Conservation (phyloP, 805 yeast genomes). For the Ogataea populi-albae region DNA sequence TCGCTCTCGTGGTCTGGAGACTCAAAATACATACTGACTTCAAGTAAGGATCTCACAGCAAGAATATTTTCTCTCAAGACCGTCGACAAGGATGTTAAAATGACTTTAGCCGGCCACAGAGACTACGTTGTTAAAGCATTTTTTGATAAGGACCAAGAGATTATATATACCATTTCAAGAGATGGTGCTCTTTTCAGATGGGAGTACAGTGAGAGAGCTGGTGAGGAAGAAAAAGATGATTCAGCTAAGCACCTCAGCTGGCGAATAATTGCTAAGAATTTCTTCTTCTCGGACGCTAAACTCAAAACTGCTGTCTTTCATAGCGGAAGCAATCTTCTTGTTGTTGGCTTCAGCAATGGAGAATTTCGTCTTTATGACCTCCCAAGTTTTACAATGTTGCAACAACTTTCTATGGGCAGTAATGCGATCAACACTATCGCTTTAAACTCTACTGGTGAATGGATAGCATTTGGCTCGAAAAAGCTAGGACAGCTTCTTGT, state of each 20-base stretch:
- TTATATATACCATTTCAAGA: slow-evolving; percentile 84
- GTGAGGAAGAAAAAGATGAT: slow-evolving; percentile 44
- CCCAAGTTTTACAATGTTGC: slow-evolving; percentile 75
- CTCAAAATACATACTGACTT: slow-evolving; percentile 79
- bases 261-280: slow-evolving; percentile 79
- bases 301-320: slow-evolving; percentile 86
- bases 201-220: slow-evolving; percentile 70
- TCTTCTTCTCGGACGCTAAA: slow-evolving; percentile 66
- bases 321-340: slow-evolving; percentile 62
- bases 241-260: slow-evolving; percentile 56
- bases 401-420: slow-evolving; percentile 89
- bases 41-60: slow-evolving; percentile 88
- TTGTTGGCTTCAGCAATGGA: slow-evolving; percentile 87
- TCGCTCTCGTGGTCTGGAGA: slow-evolving; percentile 87
- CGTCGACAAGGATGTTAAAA: slow-evolving; percentile 71
- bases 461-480: slow-evolving; percentile 94
- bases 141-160: slow-evolving; percentile 83
- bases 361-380: slow-evolving; percentile 88
- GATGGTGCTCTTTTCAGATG: slow-evolving; percentile 94
- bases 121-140: slow-evolving; percentile 87
- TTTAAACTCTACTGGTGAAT: slow-evolving; percentile 84
- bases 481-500: slow-evolving; percentile 90
- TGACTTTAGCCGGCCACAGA: slow-evolving; percentile 88
- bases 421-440: slow-evolving; percentile 80
- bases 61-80: slow-evolving; percentile 75